phyloP scores from a whole-genome alignment of 2,329 filamentous ascomycete species.

The Phialophora chinensis region DNA sequence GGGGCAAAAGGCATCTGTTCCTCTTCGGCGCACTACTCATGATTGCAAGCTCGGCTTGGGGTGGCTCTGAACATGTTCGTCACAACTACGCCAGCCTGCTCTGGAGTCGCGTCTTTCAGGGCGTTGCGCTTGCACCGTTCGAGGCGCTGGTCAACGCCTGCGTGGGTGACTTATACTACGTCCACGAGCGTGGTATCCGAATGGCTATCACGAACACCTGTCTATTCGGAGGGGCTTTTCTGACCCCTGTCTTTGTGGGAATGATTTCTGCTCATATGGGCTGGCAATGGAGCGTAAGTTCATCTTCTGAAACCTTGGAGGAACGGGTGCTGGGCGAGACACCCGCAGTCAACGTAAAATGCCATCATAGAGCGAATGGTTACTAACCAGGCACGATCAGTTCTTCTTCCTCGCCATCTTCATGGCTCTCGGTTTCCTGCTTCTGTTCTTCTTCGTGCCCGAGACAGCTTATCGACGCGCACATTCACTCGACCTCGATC shows the following conservation, averaged over 20 bases:
- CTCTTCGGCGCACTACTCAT: conserved; percentile 76
- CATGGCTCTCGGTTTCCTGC: conserved; percentile 69
- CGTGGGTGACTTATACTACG: conserved; percentile 88
- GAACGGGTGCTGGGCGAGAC: background rate
- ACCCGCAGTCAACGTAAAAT: background rate
- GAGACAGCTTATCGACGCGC: conserved; percentile 81
- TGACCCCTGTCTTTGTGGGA: conserved; percentile 84
- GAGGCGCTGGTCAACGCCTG: conserved; percentile 88
- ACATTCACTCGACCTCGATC: conserved; percentile 67
- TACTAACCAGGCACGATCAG: conserved; percentile 18
- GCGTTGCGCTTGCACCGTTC: conserved; percentile 84
- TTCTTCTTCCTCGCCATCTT: conserved; percentile 92
- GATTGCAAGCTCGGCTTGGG: conserved; percentile 78
- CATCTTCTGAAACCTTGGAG: conserved; percentile 45
- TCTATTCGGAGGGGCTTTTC: conserved; percentile 73
- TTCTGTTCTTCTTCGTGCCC: conserved; percentile 78
- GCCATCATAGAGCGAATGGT: background rate
- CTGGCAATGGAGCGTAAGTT: conserved; percentile 38
- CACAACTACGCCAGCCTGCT: conserved; percentile 74
- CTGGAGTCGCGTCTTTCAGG: conserved; percentile 82
- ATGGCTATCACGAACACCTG: conserved; percentile 81
- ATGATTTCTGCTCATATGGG: conserved; percentile 37
- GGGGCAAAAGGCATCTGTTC: conserved; percentile 91
- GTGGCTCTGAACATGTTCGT: conserved; percentile 63
- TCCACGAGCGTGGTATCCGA: conserved; percentile 76